phyloP scores from a whole-genome alignment of 345 rosid genomes.

The Cardamine chenopodiifolia region DNA sequence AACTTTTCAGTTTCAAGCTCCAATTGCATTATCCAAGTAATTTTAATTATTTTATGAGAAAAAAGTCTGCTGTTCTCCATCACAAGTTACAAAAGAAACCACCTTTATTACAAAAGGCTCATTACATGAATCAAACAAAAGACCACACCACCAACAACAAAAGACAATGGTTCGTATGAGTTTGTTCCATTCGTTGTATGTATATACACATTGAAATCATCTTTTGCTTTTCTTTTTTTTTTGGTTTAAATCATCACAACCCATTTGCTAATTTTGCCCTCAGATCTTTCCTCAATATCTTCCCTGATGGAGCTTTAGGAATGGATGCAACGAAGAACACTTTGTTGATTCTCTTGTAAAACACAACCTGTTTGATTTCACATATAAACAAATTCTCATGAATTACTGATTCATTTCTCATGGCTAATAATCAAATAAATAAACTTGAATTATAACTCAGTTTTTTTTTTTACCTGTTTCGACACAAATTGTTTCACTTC shows the following conservation, averaged over 20 bases:
- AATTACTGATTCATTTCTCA: background rate
- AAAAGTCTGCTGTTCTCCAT: constrained; percentile 20
- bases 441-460: background rate
- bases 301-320: constrained; percentile 87
- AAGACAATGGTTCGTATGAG: constrained; percentile 12
- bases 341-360: constrained; percentile 70
- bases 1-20: background rate
- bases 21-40: constrained; percentile 1
- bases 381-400: background rate
- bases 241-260: constrained; percentile 12
- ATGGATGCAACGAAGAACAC: constrained; percentile 70
- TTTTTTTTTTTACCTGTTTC: constrained; percentile 52
- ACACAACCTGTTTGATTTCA: constrained; percentile 61
- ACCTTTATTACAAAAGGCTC: constrained; percentile 31
- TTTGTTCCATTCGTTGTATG: constrained; percentile 17
- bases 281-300: constrained; percentile 79
- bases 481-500: constrained; percentile 67
- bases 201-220: constrained; percentile 35
- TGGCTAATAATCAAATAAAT: background rate
- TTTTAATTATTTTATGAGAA: constrained; percentile 21
- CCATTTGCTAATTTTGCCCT: constrained; percentile 58
- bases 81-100: constrained; percentile 26
- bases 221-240: background rate
- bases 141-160: background rate
- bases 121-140: constrained; percentile 23